Conservation (phyloP, 257 asterid species). For the Gynochthodes officinalis region DNA sequence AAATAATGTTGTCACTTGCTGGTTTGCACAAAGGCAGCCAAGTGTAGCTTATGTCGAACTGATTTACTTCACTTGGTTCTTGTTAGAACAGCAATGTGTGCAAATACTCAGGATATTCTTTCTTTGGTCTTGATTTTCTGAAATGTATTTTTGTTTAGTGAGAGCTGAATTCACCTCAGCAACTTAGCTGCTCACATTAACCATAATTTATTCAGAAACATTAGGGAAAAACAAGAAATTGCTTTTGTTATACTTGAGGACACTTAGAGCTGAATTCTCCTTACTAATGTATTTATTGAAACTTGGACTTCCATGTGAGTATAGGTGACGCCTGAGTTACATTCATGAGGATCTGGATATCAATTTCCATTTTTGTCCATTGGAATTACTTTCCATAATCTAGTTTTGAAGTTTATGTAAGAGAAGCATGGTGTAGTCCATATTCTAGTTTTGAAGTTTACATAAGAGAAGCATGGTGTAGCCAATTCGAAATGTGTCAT, state of each 20-base stretch:
- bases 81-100: not conserved
- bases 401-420: too few species aligned
- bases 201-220: not conserved
- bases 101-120: not conserved
- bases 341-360: not conserved
- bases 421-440: too few species aligned
- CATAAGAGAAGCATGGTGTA: not conserved
- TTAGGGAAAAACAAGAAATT: not conserved
- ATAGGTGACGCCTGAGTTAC: not conserved
- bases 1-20: not conserved
- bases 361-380: too few species aligned
- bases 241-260: not conserved
- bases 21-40: not conserved
- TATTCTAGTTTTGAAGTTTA: not conserved
- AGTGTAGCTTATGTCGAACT: not conserved
- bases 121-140: not conserved
- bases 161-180: not conserved
- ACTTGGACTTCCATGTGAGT: not conserved
- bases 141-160: not conserved
- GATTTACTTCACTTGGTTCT: not conserved
- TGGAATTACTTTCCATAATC: too few species aligned
- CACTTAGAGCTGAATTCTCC: not conserved
- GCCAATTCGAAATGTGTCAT: not conserved
- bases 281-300: too few species aligned
- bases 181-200: not conserved